Base-by-base conservation (phyloP, 2,329 filamentous ascomycete genomes). In the Harringtonia aguacate region DNA sequence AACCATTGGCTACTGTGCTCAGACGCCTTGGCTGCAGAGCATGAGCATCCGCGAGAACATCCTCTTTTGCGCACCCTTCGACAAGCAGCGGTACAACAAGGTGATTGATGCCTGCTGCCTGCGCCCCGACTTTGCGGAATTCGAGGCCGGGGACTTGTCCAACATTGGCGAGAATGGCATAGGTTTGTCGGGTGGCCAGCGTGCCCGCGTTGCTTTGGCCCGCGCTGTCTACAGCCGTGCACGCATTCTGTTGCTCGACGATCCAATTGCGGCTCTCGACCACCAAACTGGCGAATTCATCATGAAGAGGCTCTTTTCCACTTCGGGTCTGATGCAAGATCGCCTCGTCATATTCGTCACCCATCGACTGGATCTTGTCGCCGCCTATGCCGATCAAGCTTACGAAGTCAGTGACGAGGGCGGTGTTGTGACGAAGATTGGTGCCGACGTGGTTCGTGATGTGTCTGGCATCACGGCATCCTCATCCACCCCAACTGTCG, bases 281-380 rank as follows among this genome's bases (percentile, higher is more conserved):
- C 76, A 81, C 43, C 69, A 77, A 24, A 82, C 78, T 0, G 76
- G 75, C 0, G 75, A 61, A 58, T 73, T 56, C 53, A 86, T 67
- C 59, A 53, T 95, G 71, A 75, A 63, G 49, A 75, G 66, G 60
- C 72, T 65, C 51, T 68, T 87, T 41, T 43, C 48, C 0, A 53
- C 57, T 1, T 56, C 57, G 9, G 51, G 51, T 4, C 49, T 64
- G n/a, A 59, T 56, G 48, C 69, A 73, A 18, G 73, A 74, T 0
- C 73, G 85, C 7, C 85, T 83, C 0, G 80, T 86, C 0, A 75
- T 92, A n/a, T 76, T 88, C 35, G 85, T 90, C 39, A 88, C 86
- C 0, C 84, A 88, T 57, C 72, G 81, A 31, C 81, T 89, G n/a
- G 81, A 89, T 48, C 65, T 95, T 10, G 85, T 87, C 47, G 73